phyloP scores from a whole-genome alignment of 345 rosid species.

The Noccaea caerulescens region DNA sequence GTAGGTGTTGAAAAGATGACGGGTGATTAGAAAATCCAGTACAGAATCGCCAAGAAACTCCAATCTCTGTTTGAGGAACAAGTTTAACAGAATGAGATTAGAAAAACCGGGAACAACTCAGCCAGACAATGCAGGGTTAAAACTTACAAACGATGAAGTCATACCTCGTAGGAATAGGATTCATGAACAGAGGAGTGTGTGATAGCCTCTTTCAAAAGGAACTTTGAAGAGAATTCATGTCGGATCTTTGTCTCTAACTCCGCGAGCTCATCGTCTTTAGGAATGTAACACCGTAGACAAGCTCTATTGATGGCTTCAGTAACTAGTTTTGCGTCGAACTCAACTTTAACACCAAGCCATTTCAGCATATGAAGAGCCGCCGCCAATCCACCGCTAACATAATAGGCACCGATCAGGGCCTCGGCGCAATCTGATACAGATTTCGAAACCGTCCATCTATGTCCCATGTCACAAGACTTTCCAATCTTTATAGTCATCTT shows the following conservation, averaged over 20 bases:
- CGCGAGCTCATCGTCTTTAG: slow-evolving; percentile 52
- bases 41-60: slow-evolving; percentile 95
- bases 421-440: slow-evolving; percentile 86
- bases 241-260: slow-evolving; percentile 66
- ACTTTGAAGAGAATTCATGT: slow-evolving; percentile 61
- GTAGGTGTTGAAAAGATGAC: slow-evolving; percentile 73
- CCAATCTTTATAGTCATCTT: slow-evolving; percentile 58
- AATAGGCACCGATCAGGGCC: slow-evolving; percentile 84
- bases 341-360: slow-evolving; percentile 72
- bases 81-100: slow-evolving; percentile 12
- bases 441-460: slow-evolving; percentile 87
- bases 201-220: slow-evolving; percentile 80
- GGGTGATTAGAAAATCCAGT: slow-evolving; percentile 81
- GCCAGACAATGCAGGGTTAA: not conserved
- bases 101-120: slow-evolving; percentile 11
- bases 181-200: slow-evolving; percentile 67
- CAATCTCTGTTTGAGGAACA: slow-evolving; percentile 65
- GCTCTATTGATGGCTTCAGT: slow-evolving; percentile 55
- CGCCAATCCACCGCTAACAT: slow-evolving; percentile 64
- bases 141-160: not conserved
- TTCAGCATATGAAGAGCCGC: slow-evolving; percentile 72
- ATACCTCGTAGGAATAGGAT: slow-evolving; percentile 71
- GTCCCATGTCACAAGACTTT: slow-evolving; percentile 75
- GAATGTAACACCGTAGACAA: slow-evolving; percentile 52
- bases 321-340: slow-evolving; percentile 53